Base-by-base conservation (phyloP, 345 rosid genomes). In the Sisymbrium altissimum region DNA sequence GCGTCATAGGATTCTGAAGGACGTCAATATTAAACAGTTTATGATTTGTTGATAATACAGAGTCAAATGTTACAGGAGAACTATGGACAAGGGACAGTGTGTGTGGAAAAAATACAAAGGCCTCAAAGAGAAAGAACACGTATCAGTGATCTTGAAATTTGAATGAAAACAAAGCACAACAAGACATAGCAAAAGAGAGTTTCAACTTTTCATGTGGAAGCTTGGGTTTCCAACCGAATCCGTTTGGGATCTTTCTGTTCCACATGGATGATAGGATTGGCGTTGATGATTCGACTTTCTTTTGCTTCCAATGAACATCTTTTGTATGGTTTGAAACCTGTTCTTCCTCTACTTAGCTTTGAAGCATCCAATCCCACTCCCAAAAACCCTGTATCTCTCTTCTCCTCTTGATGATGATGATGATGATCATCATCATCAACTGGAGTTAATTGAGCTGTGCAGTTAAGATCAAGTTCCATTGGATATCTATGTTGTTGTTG, bases 291-390 rank as follows among this genome's bases (percentile, higher is more conserved):
- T 72, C 76, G 86, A 79, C 74, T 85, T 61, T 91, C 97, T 58
- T 77, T 87, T 46, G 91, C 93, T 84, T 94, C 97, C 74, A 84
- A 45, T 0, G 92, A 86, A 75, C 95, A 93, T 79, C 97, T 85
- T 81, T 91, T 91, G 85, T 93, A 93, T 29, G 98, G 98, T 73
- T 88, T 93, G 72, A 93, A 93, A 70, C 98, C 96, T 39, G 96
- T 89, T 58, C 86, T 82, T 52, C 79, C 84, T 82, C 79, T 89
- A 12, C 63, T 59, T 49, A 84, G 78, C 75, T 79, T 88, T 68
- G 80, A 87, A 19, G 72, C 57, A 76, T 86, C 88, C 35, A 87
- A 84, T 43, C 90, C 90, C 4, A 86, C 73, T 13, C 86, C 81
- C n/a, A 80, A 81, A 38, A 86, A 79, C 46, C 87, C 84, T 40